Evolutionary conservation across 2,329 filamentous ascomycete species (phyloP).

Genomic region (Colletotrichum sp.): DNA sequence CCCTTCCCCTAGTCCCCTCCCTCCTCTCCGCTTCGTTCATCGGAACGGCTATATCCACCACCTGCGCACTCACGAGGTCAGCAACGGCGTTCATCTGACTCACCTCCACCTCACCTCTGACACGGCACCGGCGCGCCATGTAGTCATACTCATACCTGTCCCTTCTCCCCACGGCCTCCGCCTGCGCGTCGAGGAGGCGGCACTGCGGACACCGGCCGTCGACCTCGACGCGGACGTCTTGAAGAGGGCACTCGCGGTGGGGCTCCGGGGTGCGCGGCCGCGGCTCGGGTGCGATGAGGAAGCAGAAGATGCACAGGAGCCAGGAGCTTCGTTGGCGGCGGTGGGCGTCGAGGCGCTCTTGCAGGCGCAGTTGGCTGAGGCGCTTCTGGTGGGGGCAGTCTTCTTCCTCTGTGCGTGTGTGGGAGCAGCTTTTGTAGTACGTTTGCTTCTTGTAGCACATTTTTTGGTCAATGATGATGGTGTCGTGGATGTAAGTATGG

Average conservation of each 20-base stretch:
- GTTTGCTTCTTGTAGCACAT: conserved; percentile 15
- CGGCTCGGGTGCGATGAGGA: background rate
- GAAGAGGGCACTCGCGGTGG: background rate
- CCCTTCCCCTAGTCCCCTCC: background rate
- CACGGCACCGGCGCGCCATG: background rate
- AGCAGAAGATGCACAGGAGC: background rate
- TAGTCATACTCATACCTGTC: background rate
- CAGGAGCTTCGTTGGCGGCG: background rate
- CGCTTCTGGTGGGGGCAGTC: background rate
- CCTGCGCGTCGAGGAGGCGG: background rate
- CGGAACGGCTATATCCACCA: background rate
- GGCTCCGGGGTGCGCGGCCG: background rate
- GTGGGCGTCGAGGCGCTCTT: background rate
- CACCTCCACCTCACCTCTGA: background rate
- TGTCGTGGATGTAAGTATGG: background rate
- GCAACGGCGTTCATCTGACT: background rate
- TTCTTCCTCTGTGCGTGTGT: background rate
- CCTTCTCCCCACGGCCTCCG: background rate
- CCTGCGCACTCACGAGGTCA: background rate
- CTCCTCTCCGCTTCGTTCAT: background rate
- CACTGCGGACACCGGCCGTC: background rate
- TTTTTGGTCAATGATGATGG: background rate
- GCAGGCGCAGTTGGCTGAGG: background rate
- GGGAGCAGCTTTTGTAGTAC: background rate
- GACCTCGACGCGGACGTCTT: background rate